Conservation (phyloP, 2,329 filamentous ascomycete genomes). For the Fusarium sulawesiense region DNA sequence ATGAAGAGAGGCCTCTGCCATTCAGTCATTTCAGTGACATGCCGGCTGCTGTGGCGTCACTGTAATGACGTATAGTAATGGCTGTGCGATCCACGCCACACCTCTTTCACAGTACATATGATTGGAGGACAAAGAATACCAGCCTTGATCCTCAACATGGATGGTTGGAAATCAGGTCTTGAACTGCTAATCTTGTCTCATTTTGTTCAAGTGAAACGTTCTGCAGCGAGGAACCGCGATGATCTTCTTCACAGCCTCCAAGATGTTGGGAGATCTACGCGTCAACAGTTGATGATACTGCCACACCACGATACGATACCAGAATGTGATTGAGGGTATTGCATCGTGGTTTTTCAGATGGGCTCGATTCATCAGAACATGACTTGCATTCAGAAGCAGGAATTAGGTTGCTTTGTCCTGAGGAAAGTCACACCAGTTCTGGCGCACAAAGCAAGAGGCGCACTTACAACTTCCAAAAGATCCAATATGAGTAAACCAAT, state of each 20-base stretch:
- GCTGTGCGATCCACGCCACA: conserved; percentile 35
- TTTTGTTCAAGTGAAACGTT: conserved; percentile 24
- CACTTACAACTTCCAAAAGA: not conserved
- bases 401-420: not conserved
- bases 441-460: not conserved
- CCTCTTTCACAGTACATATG: not conserved
- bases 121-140: conserved; percentile 1
- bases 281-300: conserved; percentile 14
- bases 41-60: conserved; percentile 1
- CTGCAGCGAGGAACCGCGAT: not conserved
- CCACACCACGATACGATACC: not conserved
- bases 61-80: conserved; percentile 42
- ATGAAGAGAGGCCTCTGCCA: conserved; percentile 24
- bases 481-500: not conserved
- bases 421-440: not conserved
- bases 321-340: not conserved
- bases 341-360: not conserved
- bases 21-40: conserved; percentile 29
- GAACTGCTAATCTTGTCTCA: conserved; percentile 9
- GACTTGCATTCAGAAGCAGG: not conserved
- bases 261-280: conserved; percentile 8
- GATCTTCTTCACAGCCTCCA: not conserved
- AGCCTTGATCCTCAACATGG: not conserved
- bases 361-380: not conserved
- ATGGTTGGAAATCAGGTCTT: conserved; percentile 16